Evolutionary conservation across 345 rosid genomes (phyloP), one percentile per base, ranked within the genome.

Genomic region (Firmiana major): DNA sequence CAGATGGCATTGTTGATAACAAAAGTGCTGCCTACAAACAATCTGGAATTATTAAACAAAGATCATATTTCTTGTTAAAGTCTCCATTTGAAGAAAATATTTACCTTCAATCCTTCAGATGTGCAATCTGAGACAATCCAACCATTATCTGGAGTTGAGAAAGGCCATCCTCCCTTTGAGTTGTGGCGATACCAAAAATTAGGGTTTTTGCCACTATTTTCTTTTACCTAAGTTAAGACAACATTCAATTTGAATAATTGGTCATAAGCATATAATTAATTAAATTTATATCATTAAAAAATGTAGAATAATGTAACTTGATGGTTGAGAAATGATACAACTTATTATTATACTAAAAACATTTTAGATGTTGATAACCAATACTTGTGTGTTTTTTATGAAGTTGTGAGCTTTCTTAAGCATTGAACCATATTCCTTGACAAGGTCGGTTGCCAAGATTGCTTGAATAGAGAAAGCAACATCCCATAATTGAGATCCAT

Each of bases 401-500:
- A 84, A 93, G 78, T 71, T 65, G 78, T 93, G 88, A 6, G 93
- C 90, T 85, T 86, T 91, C 81, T 73, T 85, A 34, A 93, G 90
- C 92, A 84, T 78, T 2, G 84, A 58, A 36, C 79, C 85, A 62
- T 76, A 85, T 21, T 85, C 89, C 34, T 87, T 85, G 3, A 69
- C 78, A 17, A 87, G 77, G 10, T 85, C 79, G 22, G 97, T 85
- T 0, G 94, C 80, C 24, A 85, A 66, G 55, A 91, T 83, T 68
- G 88, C 89, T 76, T 91, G 97, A 54, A 89, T 87, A 19, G 93
- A 84, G 19, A 93, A 88, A 9, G 76, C 55, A 22, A 84, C 88
- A 64, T 93, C 96, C 97, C 96, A 93, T 2, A 87, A 51, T 73
- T 93, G 97, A 68, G 90, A 84, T 1, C 97, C 97, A 17, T 88